These are phyloP conservation scores for Triangularia verruculosa DNA, from an alignment of 2,329 filamentous ascomycete genomes.

Conservation along the genomic window DNA sequence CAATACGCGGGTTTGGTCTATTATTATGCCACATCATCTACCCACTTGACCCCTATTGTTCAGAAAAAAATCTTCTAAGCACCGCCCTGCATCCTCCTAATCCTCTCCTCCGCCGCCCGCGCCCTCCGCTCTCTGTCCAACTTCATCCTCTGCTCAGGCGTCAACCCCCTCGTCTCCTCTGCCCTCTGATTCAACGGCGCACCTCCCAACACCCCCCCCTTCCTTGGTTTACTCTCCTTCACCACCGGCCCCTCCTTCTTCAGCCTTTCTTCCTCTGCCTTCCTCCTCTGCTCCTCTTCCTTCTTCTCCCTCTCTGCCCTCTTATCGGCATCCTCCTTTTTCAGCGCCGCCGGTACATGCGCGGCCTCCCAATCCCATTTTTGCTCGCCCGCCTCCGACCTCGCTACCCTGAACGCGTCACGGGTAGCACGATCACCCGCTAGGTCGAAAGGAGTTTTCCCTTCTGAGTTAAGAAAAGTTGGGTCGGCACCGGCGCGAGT, in stretches of 20 bases:
- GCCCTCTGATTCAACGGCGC: slow-evolving; percentile 68
- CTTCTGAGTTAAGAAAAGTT: slow-evolving; percentile 65
- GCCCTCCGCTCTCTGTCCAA: slow-evolving; percentile 87
- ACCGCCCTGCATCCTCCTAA: slow-evolving; percentile 62
- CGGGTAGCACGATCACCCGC: slow-evolving; percentile 81
- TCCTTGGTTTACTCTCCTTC: slow-evolving; percentile 17
- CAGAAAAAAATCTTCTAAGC: slow-evolving; percentile 15
- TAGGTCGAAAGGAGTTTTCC: slow-evolving; percentile 83
- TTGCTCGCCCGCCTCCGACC: slow-evolving; percentile 73
- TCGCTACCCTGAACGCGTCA: slow-evolving; percentile 87
- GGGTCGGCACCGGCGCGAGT: slow-evolving; percentile 74
- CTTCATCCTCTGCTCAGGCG: slow-evolving; percentile 78
- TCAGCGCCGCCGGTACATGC: slow-evolving; percentile 68
- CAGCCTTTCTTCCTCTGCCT: slow-evolving; percentile 71
- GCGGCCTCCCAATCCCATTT: slow-evolving; percentile 77
- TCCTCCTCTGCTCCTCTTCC: slow-evolving; percentile 67
- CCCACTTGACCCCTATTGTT: too few relatives aligned
- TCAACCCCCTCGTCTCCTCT: slow-evolving; percentile 80
- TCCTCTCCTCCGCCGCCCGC: slow-evolving; percentile 84
- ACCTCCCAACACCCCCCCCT: slow-evolving; percentile 52
- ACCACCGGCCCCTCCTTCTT: slow-evolving; percentile 62
- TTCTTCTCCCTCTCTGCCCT: slow-evolving; percentile 69
- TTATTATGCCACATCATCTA: not conserved
- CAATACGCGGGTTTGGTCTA: not conserved
- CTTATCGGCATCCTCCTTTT: slow-evolving; percentile 66